These are phyloP conservation scores for Russula virescens DNA, from an alignment of 768 basidiomycete species.

Conservation along the genomic window DNA sequence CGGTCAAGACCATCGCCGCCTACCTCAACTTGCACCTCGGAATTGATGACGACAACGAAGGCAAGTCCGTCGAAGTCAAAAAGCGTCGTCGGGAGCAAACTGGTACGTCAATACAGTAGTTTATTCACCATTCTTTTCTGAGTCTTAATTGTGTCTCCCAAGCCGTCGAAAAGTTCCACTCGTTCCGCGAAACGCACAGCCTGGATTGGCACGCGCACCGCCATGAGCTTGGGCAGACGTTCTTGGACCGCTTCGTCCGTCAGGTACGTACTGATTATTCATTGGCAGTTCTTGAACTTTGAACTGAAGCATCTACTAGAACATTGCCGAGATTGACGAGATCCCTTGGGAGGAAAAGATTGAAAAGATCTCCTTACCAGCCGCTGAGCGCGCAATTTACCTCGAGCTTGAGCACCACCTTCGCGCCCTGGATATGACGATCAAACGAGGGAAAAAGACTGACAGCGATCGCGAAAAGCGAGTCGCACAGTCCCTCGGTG, in stretches of 20 bases:
- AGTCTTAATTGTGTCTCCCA: slow-evolving; percentile 1
- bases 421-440: slow-evolving; percentile 81
- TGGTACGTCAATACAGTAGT: slow-evolving; percentile 40
- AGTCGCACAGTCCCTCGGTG: slow-evolving; percentile 80
- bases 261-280: slow-evolving; percentile 47
- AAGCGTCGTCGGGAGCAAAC: slow-evolving; percentile 82
- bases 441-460: slow-evolving; percentile 58
- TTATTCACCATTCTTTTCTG: background rate
- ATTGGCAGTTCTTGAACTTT: background rate
- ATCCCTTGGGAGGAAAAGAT: slow-evolving; percentile 71
- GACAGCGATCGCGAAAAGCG: slow-evolving; percentile 83
- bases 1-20: slow-evolving; percentile 85
- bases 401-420: slow-evolving; percentile 91
- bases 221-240: slow-evolving; percentile 72
- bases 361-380: slow-evolving; percentile 68
- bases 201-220: slow-evolving; percentile 90
- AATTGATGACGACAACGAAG: slow-evolving; percentile 83
- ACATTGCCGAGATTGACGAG: slow-evolving; percentile 94
- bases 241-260: slow-evolving; percentile 76
- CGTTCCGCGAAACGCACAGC: slow-evolving; percentile 91
- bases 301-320: slow-evolving; percentile 40
- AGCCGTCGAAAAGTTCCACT: slow-evolving; percentile 93
- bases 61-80: slow-evolving; percentile 67
- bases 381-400: slow-evolving; percentile 92
- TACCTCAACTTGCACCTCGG: slow-evolving; percentile 90